phyloP scores from a whole-genome alignment of 345 rosid genomes.

The Euphorbia tirucalli region DNA sequence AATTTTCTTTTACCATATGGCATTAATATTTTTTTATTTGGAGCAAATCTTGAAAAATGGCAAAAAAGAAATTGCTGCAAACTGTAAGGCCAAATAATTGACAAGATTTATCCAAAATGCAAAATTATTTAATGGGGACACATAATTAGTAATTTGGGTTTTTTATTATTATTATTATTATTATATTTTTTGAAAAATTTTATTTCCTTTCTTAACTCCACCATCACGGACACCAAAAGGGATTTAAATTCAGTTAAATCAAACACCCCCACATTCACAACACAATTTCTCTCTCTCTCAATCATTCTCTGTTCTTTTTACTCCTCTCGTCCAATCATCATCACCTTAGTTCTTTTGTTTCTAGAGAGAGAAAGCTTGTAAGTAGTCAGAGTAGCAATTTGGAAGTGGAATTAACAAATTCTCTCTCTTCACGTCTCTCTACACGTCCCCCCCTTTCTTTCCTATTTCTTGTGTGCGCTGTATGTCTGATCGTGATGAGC shows the following conservation, averaged over 20 bases:
- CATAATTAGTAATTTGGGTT: neutral
- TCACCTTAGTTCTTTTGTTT: constrained; percentile 4
- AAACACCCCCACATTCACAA: constrained; percentile 1
- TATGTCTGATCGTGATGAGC: constrained; percentile 7
- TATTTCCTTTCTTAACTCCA: neutral
- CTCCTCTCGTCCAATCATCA: constrained; percentile 44
- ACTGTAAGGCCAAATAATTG: neutral
- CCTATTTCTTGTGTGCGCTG: neutral
- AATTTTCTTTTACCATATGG: neutral
- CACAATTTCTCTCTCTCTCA: constrained; percentile 27
- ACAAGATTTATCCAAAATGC: neutral
- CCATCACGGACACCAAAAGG: constrained; percentile 41
- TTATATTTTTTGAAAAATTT: neutral
- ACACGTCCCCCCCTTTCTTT: neutral
- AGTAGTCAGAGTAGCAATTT: neutral
- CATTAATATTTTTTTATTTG: no score
- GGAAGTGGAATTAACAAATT: neutral
- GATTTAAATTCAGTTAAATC: constrained; percentile 43
- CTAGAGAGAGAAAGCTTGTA: constrained; percentile 11
- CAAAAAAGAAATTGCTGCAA: constrained; percentile 2
- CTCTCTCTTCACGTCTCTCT: constrained; percentile 27
- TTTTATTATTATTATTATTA: neutral
- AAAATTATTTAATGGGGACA: neutral
- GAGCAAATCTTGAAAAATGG: neutral
- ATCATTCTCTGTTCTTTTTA: constrained; percentile 24